phyloP scores from a whole-genome alignment of 805 yeast genomes.

The Metschnikowia rubicola region DNA sequence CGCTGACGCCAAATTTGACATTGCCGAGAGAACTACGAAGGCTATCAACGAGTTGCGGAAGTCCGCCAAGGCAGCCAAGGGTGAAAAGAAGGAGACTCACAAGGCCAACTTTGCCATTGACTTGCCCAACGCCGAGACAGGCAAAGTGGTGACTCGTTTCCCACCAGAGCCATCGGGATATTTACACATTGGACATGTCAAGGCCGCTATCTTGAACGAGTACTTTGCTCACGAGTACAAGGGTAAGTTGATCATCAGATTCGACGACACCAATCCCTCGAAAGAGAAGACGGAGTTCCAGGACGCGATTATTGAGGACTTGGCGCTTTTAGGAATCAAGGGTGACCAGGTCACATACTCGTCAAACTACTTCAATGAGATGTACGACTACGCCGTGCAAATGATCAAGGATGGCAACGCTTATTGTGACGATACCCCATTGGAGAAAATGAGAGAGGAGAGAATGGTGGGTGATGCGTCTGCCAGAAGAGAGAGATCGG shows the following conservation, averaged over 20 bases:
- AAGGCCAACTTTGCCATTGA: conserved; percentile 95
- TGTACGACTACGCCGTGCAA: conserved; percentile 83
- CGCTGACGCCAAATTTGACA: conserved; percentile 59
- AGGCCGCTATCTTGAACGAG: conserved; percentile 95
- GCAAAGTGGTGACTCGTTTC: conserved; percentile 96
- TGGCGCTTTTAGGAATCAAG: conserved; percentile 83
- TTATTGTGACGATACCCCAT: conserved; percentile 94
- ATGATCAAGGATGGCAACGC: conserved; percentile 95
- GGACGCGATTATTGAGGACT: conserved; percentile 90
- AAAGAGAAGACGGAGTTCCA: conserved; percentile 95
- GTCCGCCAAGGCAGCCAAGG: conserved; percentile 59
- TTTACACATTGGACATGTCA: conserved; percentile 98
- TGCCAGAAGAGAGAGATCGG: conserved; percentile 84
- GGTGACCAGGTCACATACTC: conserved; percentile 88
- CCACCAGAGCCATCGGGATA: conserved; percentile 99
- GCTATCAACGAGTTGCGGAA: conserved; percentile 73
- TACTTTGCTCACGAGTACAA: conserved; percentile 94
- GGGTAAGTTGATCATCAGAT: conserved; percentile 94
- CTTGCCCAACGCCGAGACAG: conserved; percentile 84
- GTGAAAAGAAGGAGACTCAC: conserved; percentile 80
- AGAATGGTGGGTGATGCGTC: conserved; percentile 97
- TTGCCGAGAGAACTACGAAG: conserved; percentile 61
- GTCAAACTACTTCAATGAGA: conserved; percentile 86
- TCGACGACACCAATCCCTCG: conserved; percentile 97
- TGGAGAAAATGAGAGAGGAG: conserved; percentile 95